Conservation (phyloP, 352 stramenopile species). For the Phytopythium sindhum region DNA sequence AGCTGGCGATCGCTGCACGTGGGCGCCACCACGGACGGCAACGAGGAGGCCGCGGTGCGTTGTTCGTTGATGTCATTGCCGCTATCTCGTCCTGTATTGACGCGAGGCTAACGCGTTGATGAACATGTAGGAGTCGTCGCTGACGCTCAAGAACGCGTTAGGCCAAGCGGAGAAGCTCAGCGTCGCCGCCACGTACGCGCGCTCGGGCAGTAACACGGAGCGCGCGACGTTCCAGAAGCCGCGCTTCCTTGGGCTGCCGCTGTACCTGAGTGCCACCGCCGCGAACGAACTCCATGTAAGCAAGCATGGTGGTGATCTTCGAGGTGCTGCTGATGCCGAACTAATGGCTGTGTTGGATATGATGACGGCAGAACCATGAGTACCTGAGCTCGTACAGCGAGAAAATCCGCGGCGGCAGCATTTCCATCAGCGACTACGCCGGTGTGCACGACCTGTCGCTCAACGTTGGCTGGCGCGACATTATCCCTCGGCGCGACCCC, state of each 20-base stretch:
- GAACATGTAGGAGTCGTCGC: constrained; percentile 62
- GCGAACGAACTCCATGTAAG: constrained; percentile 80
- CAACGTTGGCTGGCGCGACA: constrained; percentile 83
- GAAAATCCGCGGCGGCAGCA: constrained; percentile 77
- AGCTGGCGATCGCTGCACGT: constrained; percentile 83
- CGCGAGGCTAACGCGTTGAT: not conserved
- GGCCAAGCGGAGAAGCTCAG: constrained; percentile 84
- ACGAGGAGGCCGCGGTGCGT: constrained; percentile 75
- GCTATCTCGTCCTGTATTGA: not conserved
- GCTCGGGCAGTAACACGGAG: constrained; percentile 83
- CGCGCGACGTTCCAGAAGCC: constrained; percentile 84
- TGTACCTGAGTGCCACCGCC: constrained; percentile 72
- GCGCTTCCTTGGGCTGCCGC: constrained; percentile 75
- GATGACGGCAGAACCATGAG: constrained; percentile 60
- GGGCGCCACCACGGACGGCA: constrained; percentile 80
- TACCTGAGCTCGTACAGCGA: constrained; percentile 88
- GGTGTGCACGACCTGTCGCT: constrained; percentile 83
- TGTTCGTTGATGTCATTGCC: not conserved
- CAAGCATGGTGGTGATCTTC: not conserved
- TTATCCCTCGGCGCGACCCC: constrained; percentile 77
- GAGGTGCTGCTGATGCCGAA: not conserved
- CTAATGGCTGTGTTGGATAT: not conserved
- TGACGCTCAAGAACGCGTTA: constrained; percentile 80
- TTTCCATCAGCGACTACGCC: constrained; percentile 85
- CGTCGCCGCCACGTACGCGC: constrained; percentile 75